These are phyloP conservation scores for Penicillium simplicissimum DNA, from an alignment of 495 filamentous ascomycete genomes.

Conservation along the genomic window DNA sequence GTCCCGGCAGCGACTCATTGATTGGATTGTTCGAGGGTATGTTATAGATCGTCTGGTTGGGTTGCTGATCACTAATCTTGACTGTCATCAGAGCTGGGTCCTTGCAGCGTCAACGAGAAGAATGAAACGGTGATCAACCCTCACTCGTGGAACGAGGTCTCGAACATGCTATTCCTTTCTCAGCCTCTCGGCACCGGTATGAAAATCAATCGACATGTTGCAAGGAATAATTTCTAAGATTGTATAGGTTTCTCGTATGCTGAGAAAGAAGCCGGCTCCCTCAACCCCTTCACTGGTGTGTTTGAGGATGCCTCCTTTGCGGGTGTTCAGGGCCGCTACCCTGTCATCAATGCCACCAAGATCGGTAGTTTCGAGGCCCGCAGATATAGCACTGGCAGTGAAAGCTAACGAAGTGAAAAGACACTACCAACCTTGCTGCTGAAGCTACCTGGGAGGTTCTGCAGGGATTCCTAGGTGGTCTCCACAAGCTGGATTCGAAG, in stretches of 20 bases:
- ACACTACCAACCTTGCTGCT: conserved; percentile 57
- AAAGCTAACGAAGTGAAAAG: conserved; percentile 14
- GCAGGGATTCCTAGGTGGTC: conserved; percentile 55
- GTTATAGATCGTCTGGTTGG: conserved; percentile 9
- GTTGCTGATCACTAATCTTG: neutral
- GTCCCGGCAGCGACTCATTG: conserved; percentile 61
- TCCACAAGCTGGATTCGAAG: conserved; percentile 48
- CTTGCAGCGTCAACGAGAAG: conserved; percentile 56
- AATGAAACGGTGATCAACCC: conserved; percentile 55
- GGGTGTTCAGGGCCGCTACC: conserved; percentile 50
- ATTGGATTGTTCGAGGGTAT: conserved; percentile 69
- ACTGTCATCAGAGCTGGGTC: conserved; percentile 54
- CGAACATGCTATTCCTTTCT: conserved; percentile 75
- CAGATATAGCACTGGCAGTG: too few relatives aligned
- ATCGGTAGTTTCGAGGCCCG: conserved; percentile 27
- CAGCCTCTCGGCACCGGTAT: conserved; percentile 61
- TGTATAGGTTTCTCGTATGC: conserved; percentile 55
- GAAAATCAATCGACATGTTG: neutral
- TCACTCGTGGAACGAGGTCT: conserved; percentile 71
- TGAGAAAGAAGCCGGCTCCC: conserved; percentile 39
- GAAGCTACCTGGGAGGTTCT: conserved; percentile 58
- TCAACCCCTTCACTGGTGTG: conserved; percentile 47
- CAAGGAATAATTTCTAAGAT: neutral
- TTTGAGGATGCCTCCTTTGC: conserved; percentile 44
- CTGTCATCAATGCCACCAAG: conserved; percentile 46